Conservation (phyloP, 2,329 filamentous ascomycete genomes). For the Fusarium nematophilum region DNA sequence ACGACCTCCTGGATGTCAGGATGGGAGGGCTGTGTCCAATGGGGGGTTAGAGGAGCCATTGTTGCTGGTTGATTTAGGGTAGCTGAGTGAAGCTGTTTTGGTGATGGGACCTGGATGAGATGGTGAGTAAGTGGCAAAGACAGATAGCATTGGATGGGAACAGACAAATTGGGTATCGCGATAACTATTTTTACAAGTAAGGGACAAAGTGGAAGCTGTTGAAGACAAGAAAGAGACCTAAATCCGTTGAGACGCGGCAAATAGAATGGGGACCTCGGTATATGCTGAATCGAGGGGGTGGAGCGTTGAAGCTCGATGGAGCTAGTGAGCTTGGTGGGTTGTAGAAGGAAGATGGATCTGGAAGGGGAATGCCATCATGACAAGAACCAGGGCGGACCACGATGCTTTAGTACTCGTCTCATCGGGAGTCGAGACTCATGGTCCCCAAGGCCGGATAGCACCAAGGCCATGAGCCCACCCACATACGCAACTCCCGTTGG, state of each 20-base stretch:
- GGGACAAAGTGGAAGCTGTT: background rate
- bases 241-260: conserved; percentile 4
- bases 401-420: conserved; percentile 30
- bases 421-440: conserved; percentile 8
- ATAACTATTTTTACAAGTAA: background rate
- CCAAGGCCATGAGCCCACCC: conserved; percentile 5
- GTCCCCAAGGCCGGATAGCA: background rate
- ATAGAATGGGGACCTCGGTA: conserved; percentile 22
- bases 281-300: conserved; percentile 19
- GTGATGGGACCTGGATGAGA: background rate
- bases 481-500: conserved; percentile 25
- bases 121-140: background rate
- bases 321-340: conserved; percentile 15
- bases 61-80: conserved; percentile 24
- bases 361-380: conserved; percentile 6
- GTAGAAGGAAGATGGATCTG: background rate
- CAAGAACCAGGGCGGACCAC: conserved; percentile 10
- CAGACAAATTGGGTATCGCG: background rate
- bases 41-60: conserved; percentile 68
- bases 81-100: conserved; percentile 13
- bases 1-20: conserved; percentile 66
- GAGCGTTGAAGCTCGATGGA: conserved; percentile 2
- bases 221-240: background rate
- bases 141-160: background rate
- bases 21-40: conserved; percentile 72